Conservation (phyloP, 2,329 filamentous ascomycete species). For the Phyllosticta capitalensis region DNA sequence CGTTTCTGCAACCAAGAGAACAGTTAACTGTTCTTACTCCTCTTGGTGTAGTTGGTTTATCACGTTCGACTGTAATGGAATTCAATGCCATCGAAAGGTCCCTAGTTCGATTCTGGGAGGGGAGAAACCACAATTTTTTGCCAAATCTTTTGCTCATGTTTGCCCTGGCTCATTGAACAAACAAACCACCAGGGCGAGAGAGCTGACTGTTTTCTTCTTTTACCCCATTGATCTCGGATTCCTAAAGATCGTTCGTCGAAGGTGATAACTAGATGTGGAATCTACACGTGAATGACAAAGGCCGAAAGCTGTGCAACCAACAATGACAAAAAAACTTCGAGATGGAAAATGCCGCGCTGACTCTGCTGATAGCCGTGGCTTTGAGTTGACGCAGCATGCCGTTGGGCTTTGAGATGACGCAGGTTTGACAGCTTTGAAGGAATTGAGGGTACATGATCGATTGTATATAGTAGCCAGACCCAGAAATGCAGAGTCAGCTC, state of each 20-base stretch:
- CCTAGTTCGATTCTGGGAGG: constrained; percentile 1
- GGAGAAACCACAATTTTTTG: neutral
- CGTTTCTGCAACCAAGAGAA: too few species aligned
- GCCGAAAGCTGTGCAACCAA: neutral
- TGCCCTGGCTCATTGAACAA: too few species aligned
- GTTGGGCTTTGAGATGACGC: neutral
- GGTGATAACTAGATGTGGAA: neutral
- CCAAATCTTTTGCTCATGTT: neutral
- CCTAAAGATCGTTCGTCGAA: too few species aligned
- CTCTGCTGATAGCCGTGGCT: neutral
- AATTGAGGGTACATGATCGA: neutral
- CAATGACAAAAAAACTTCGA: neutral
- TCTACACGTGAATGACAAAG: neutral
- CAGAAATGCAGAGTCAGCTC: neutral
- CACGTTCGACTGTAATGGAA: neutral
- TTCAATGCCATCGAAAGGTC: constrained; percentile 1
- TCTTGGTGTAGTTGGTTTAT: neutral
- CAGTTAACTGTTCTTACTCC: neutral
- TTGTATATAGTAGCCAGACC: neutral
- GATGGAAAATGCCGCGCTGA: neutral
- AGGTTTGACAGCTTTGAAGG: neutral
- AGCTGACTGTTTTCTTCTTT: too few species aligned
- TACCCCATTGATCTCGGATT: too few species aligned
- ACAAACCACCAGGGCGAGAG: too few species aligned
- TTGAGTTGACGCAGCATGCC: neutral